Evolutionary conservation across 768 basidiomycete species (phyloP), one percentile per base, ranked within the genome.

Genomic region (Rhodocollybia butyracea): DNA sequence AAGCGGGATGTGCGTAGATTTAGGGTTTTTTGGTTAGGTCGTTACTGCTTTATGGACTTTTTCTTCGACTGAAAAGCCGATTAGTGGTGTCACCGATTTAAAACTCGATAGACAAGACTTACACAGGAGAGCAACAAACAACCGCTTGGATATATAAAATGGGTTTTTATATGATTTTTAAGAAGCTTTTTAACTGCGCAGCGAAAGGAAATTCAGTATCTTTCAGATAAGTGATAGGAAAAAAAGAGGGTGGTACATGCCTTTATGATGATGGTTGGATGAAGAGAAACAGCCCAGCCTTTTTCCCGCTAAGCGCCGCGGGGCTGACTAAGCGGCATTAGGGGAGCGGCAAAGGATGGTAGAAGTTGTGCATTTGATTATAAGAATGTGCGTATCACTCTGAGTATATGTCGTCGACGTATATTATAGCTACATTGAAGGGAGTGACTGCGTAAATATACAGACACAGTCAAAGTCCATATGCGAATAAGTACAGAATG

Each of bases 21-120:
- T 50, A 48, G 31, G 60, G 62, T 70, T 73, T 67, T 61, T 62
- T 30, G 3, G 31, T 81, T 79, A 70, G 81, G 86, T 92, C 89
- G 89, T 92, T 92, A 92, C 89, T 92, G 88, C 85, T 89, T 89
- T 85, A 81, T 86, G 79, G 74, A 78, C 81, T 89, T 91, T 89
- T 88, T 50, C 46, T 86, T 77, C 85, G 76, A 46, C 39, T 70
- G 74, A 78, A 81, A 85, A 56, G 58, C 53, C 38, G 47, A 53
- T 51, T 63, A 53, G 58, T 51, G 48, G 56, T 64, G 58, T 48
- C 54, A 41, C 38, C 46, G 62, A 30, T 43, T 50, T 56, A 41
- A 57, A 58, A 56, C 31, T 59, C 7, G 54, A 51, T 53, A 61
- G 47, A 59, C 38, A 56, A 46, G 57, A 76, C 81, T 59, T 64